phyloP scores from a whole-genome alignment of 768 basidiomycete species.

The Cystofilobasidium bisporidii region DNA sequence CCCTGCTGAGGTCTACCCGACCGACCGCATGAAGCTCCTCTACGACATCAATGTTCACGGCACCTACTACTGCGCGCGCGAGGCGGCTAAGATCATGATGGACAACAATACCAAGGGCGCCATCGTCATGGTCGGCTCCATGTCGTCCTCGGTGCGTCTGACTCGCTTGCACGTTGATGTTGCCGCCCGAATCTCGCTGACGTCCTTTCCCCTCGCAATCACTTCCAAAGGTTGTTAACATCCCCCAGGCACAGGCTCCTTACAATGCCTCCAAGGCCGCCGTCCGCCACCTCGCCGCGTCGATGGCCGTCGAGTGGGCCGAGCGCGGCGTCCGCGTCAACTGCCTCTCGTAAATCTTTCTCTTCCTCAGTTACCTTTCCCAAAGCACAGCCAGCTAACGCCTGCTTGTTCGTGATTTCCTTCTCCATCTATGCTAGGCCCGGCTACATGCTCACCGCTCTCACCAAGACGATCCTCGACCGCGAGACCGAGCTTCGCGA shows the following conservation, averaged over 20 bases:
- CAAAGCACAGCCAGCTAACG: too few species aligned
- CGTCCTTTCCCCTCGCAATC: slow-evolving; percentile 14
- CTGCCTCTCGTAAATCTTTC: slow-evolving; percentile 42
- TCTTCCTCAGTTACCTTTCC: slow-evolving; percentile 35
- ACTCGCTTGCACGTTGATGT: neutral
- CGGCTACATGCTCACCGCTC: slow-evolving; percentile 87
- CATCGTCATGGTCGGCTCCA: slow-evolving; percentile 77
- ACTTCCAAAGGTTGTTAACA: slow-evolving; percentile 61
- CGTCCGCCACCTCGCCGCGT: slow-evolving; percentile 24
- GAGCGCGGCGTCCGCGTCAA: slow-evolving; percentile 80
- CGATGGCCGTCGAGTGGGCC: slow-evolving; percentile 73
- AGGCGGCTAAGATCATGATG: slow-evolving; percentile 87
- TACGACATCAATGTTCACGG: slow-evolving; percentile 93
- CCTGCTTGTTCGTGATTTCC: too few species aligned
- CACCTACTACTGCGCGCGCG: slow-evolving; percentile 88
- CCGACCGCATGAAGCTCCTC: slow-evolving; percentile 40
- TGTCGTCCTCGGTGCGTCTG: slow-evolving; percentile 73
- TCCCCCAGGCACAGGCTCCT: slow-evolving; percentile 81
- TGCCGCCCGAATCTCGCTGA: too few species aligned
- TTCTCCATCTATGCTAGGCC: slow-evolving; percentile 48
- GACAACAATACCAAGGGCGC: slow-evolving; percentile 57
- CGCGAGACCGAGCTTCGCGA: slow-evolving; percentile 57
- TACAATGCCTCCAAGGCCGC: slow-evolving; percentile 73
- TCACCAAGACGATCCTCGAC: slow-evolving; percentile 73
- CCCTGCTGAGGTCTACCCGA: slow-evolving; percentile 65